These are phyloP conservation scores for Tetrahymena borealis DNA, from an alignment of 73 alveolate genomes.

Conservation along the genomic window DNA sequence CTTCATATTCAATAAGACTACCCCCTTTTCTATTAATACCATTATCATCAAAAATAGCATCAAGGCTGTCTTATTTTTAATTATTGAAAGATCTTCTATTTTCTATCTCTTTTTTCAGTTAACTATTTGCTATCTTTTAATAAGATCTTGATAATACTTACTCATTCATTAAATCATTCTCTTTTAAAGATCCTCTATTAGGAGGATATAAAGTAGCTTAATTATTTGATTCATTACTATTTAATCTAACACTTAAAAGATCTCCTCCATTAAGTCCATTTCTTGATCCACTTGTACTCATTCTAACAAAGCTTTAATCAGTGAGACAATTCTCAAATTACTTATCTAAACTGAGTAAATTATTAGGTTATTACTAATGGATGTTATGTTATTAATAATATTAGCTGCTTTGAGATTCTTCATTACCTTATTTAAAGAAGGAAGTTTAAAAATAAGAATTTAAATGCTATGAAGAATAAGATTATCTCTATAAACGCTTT, in stretches of 20 bases:
- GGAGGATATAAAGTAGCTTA: background rate
- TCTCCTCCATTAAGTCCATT: background rate
- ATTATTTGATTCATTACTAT: background rate
- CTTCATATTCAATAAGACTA: background rate
- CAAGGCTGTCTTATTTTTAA: background rate
- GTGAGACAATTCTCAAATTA: background rate
- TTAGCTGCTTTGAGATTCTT: background rate
- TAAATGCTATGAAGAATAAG: background rate
- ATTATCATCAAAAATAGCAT: background rate
- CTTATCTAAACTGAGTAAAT: background rate
- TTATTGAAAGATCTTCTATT: background rate
- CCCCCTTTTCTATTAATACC: background rate
- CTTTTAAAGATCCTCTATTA: background rate
- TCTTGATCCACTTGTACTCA: background rate
- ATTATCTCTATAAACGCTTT: background rate
- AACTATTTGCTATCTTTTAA: background rate
- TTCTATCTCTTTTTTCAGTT: background rate
- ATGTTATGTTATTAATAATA: background rate
- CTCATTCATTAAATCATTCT: background rate
- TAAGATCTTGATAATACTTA: background rate
- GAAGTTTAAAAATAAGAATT: background rate
- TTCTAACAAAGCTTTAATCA: background rate
- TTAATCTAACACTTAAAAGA: background rate
- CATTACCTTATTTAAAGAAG: background rate
- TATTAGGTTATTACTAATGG: background rate